A percentile compares a stretch with the other conserved stretches of the same genome.
phyloP scores from a whole-genome alignment of 75 land plant species.

The Picea glauca region DNA sequence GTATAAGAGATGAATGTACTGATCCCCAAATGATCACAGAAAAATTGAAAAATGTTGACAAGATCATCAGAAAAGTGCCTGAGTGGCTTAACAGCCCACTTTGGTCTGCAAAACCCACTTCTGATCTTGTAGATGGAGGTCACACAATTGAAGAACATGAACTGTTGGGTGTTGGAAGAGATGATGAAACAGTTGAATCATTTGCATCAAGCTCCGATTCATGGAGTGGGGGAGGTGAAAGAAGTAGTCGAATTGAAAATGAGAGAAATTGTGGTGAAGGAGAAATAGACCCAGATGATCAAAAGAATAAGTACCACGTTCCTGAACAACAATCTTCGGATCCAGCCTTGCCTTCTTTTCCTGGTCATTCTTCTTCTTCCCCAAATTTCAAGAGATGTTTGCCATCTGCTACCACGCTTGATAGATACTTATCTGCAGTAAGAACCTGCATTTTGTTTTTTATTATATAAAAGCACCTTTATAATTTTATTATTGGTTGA shows the following conservation, averaged over 20 bases:
- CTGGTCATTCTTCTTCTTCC: background rate
- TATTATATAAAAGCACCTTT: background rate
- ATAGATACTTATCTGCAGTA: slow-evolving; percentile 1
- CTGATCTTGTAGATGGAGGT: background rate
- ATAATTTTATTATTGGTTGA: background rate
- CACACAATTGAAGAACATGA: background rate
- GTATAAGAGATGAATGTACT: background rate
- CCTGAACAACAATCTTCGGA: background rate
- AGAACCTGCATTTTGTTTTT: background rate
- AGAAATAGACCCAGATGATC: background rate
- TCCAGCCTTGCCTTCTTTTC: background rate
- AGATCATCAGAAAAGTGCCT: background rate
- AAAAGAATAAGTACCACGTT: background rate
- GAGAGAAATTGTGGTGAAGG: background rate
- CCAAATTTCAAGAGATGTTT: background rate
- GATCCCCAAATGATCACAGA: slow-evolving; percentile 6
- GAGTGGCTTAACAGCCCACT: slow-evolving; percentile 9
- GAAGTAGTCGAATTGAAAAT: background rate
- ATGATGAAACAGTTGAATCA: background rate
- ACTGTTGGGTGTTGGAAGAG: background rate
- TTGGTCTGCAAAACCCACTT: slow-evolving; percentile 8
- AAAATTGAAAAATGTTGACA: background rate
- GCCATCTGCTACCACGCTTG: background rate
- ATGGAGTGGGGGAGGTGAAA: background rate
- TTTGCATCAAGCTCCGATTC: background rate